phyloP scores from a whole-genome alignment of 768 basidiomycete species.

The Rhodosporidiobolus odoratus region DNA sequence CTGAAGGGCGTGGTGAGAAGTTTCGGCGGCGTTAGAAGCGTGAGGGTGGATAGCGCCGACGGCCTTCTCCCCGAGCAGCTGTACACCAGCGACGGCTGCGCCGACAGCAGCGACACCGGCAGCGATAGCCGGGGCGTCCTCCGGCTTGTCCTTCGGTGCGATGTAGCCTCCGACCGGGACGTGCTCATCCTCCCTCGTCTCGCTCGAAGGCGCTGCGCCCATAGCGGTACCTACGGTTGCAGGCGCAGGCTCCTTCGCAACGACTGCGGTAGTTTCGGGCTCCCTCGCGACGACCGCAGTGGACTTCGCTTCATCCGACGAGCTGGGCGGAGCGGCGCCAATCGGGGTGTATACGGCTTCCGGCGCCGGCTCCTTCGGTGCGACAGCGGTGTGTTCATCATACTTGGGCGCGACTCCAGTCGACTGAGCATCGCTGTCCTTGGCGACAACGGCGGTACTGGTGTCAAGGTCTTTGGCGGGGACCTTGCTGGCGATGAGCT shows the following conservation, averaged over 20 bases:
- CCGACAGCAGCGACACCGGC: conserved; percentile 28
- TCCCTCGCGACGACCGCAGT: not conserved
- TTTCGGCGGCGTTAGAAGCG: conserved; percentile 34
- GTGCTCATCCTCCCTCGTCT: not conserved
- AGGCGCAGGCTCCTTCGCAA: no score
- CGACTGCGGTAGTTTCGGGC: not conserved
- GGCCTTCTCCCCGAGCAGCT: conserved; percentile 21
- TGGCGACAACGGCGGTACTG: conserved; percentile 3
- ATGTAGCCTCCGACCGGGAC: conserved; percentile 14
- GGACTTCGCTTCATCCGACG: not conserved
- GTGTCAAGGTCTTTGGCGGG: not conserved
- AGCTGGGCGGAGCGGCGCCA: not conserved
- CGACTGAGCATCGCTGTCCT: conserved; percentile 11
- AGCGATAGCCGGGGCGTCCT: conserved; percentile 15
- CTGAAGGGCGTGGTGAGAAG: conserved; percentile 5
- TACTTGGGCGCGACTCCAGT: conserved; percentile 25
- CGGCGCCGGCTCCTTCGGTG: conserved; percentile 7
- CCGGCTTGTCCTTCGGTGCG: conserved; percentile 27
- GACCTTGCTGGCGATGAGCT: conserved; percentile 16
- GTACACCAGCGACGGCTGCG: conserved; percentile 32
- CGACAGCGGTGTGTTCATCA: conserved; percentile 14
- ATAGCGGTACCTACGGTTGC: no score
- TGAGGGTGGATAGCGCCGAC: not conserved
- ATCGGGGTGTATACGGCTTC: conserved; percentile 9
- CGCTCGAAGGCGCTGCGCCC: not conserved